A percentile compares a stretch with the other conserved stretches of the same genome.
Conservation (phyloP, 108 stramenopile genomes). For the Nitzschia sp. region DNA sequence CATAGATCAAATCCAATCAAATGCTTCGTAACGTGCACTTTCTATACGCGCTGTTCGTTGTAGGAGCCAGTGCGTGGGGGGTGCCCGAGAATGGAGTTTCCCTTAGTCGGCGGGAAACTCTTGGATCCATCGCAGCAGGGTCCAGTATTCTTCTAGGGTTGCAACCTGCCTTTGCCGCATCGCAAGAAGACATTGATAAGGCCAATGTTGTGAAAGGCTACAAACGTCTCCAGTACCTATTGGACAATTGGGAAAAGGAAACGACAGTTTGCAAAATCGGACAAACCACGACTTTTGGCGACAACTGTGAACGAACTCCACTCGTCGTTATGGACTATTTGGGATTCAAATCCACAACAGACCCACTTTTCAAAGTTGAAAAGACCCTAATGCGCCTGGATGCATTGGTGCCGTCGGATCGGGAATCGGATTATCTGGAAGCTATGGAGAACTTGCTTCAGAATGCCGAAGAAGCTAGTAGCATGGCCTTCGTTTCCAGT, state of each 20-base stretch:
- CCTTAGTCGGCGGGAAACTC: background rate
- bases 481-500: constrained; percentile 78
- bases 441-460: constrained; percentile 63
- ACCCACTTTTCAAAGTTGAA: constrained; percentile 83
- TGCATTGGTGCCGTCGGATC: constrained; percentile 43
- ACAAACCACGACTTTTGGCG: constrained; percentile 41
- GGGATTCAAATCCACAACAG: constrained; percentile 69
- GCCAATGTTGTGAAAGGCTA: constrained; percentile 72
- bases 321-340: constrained; percentile 81
- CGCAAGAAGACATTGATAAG: constrained; percentile 68
- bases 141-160: background rate
- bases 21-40: too few relatives aligned
- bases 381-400: constrained; percentile 68
- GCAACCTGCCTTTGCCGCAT: constrained; percentile 20
- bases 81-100: background rate
- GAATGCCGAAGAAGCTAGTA: constrained; percentile 71
- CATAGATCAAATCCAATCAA: too few relatives aligned
- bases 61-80: too few relatives aligned
- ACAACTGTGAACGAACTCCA: constrained; percentile 80
- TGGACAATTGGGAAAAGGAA: constrained; percentile 84
- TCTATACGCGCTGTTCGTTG: too few relatives aligned
- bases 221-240: constrained; percentile 67
- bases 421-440: constrained; percentile 64
- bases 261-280: constrained; percentile 76
- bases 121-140: background rate